Conservation (phyloP, 1,284 basidiomycete genomes). For the Ganoderma resinaceum region DNA sequence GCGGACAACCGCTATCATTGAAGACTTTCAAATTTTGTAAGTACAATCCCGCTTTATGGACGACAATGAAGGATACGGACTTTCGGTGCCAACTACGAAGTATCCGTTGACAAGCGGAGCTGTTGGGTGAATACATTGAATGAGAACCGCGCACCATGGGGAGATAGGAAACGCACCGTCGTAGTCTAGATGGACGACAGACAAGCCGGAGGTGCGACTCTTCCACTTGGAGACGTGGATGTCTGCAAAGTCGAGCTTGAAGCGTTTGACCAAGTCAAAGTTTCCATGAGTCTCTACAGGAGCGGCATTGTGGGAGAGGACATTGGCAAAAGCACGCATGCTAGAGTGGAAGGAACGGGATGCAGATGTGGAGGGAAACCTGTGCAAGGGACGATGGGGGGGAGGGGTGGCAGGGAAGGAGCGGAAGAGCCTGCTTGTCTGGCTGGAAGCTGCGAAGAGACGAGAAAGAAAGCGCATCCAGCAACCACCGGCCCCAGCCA, state of each 20-base stretch:
- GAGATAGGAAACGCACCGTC: conserved; percentile 58
- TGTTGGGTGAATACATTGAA: conserved; percentile 38
- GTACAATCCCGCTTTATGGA: background rate
- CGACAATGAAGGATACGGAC: conserved; percentile 49
- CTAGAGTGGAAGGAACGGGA: conserved; percentile 27
- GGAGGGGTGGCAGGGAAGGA: conserved; percentile 20
- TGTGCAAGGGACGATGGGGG: conserved; percentile 14
- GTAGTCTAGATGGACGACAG: conserved; percentile 83
- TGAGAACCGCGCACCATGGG: background rate
- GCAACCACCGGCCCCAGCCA: conserved; percentile 17
- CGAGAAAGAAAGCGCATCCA: conserved; percentile 33
- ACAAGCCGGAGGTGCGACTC: conserved; percentile 81
- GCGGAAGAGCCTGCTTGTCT: conserved; percentile 28
- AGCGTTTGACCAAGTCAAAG: conserved; percentile 79
- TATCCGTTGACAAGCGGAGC: conserved; percentile 93
- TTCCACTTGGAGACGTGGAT: conserved; percentile 86
- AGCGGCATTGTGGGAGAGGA: conserved; percentile 9
- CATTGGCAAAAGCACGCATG: conserved; percentile 33
- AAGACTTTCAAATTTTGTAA: conserved; percentile 65
- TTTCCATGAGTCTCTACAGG: conserved; percentile 61
- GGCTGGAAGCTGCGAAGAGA: conserved; percentile 26
- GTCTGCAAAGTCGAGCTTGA: conserved; percentile 79
- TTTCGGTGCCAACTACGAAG: conserved; percentile 93
- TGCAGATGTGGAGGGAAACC: conserved; percentile 4
- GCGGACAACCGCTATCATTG: conserved; percentile 92